These are phyloP conservation scores for Nasturtium officinale DNA, from an alignment of 345 rosid genomes.

Conservation along the genomic window DNA sequence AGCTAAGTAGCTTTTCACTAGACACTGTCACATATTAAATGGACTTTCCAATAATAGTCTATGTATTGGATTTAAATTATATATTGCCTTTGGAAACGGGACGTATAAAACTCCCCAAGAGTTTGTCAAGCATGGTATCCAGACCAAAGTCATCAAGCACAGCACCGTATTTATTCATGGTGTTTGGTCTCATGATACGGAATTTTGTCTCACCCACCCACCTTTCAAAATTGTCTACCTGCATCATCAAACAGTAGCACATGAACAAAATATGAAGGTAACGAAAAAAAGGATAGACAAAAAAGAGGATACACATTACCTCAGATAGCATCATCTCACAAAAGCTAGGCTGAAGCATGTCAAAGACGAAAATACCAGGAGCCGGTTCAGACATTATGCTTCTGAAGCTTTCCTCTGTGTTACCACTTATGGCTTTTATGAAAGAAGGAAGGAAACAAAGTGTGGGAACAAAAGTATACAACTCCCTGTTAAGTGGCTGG, in stretches of 20 bases:
- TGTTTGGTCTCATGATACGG: constrained; percentile 93
- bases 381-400: constrained; percentile 71
- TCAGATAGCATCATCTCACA: constrained; percentile 75
- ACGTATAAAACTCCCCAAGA: constrained; percentile 77
- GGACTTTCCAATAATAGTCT: neutral
- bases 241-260: constrained; percentile 53
- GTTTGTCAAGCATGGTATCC: constrained; percentile 78
- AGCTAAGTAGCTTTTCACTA: constrained; percentile 3
- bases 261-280: constrained; percentile 39
- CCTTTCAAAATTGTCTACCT: constrained; percentile 83
- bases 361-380: constrained; percentile 77
- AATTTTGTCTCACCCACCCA: constrained; percentile 81
- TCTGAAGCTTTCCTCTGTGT: constrained; percentile 72
- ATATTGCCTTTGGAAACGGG: constrained; percentile 73
- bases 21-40: constrained; percentile 9
- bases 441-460: constrained; percentile 71
- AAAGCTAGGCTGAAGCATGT: constrained; percentile 76
- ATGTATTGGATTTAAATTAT: constrained; percentile 13
- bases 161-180: constrained; percentile 93
- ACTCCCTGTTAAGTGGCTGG: constrained; percentile 81
- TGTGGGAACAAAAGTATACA: constrained; percentile 56
- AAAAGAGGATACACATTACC: constrained; percentile 47
- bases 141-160: constrained; percentile 98
- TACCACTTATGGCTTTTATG: constrained; percentile 61
- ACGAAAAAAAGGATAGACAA: constrained; percentile 7